Percentiles rank a stretch among this genome's conserved stretches.
phyloP scores from a whole-genome alignment of 345 rosid species.

The Salix udensis region DNA sequence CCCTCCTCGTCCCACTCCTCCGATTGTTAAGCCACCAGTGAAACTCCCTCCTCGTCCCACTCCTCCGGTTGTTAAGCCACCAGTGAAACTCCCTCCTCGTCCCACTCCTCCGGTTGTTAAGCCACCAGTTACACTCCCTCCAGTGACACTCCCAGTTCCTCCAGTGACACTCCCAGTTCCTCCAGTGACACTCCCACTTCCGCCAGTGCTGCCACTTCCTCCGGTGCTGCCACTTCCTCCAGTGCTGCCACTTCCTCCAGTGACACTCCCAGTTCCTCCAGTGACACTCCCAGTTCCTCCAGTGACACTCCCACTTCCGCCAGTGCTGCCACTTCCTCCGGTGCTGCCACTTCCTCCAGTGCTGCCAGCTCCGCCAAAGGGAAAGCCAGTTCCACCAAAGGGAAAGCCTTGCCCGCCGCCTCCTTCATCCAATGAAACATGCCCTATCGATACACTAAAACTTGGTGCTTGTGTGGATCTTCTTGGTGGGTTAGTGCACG shows the following conservation, averaged over 20 bases:
- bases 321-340: slow-evolving; percentile 8
- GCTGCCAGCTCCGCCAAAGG: background rate
- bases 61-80: slow-evolving; percentile 18
- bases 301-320: slow-evolving; percentile 22
- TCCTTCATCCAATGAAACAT: slow-evolving; percentile 36
- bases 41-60: slow-evolving; percentile 14
- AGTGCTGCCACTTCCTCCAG: slow-evolving; percentile 8
- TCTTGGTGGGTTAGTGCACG: slow-evolving; percentile 80
- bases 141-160: slow-evolving; percentile 1
- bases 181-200: background rate
- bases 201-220: slow-evolving; percentile 14
- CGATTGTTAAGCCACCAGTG: background rate
- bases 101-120: slow-evolving; percentile 16
- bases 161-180: slow-evolving; percentile 17
- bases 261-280: slow-evolving; percentile 1
- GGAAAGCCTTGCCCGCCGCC: slow-evolving; percentile 39
- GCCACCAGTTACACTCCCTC: slow-evolving; percentile 13
- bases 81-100: background rate
- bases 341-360: slow-evolving; percentile 13
- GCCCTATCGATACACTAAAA: slow-evolving; percentile 80
- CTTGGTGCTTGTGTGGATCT: slow-evolving; percentile 91
- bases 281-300: slow-evolving; percentile 23
- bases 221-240: slow-evolving; percentile 15
- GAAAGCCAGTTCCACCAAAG: slow-evolving; percentile 14
- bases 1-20: slow-evolving; percentile 11